Conservation (phyloP, 2,329 filamentous ascomycete species). For the Stagonosporopsis vannaccii region DNA sequence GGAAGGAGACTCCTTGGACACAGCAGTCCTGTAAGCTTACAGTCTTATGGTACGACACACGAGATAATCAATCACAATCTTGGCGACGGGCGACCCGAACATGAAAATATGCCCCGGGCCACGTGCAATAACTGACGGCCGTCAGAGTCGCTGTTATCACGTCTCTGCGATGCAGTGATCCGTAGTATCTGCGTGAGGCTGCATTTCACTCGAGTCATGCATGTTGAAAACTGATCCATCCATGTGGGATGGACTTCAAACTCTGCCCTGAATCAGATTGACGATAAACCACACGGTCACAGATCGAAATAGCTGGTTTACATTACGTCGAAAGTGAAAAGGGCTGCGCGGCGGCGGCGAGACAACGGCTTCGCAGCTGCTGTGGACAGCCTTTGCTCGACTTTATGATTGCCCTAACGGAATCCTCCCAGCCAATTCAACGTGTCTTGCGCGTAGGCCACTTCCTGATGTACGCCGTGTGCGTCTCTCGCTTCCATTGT, state of each 20-base stretch:
- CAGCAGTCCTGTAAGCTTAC: neutral
- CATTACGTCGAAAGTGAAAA: too few relatives aligned
- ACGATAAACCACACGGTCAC: neutral
- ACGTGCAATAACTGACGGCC: conserved; percentile 5
- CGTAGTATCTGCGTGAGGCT: neutral
- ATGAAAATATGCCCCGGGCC: neutral
- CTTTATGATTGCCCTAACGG: neutral
- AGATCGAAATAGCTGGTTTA: neutral
- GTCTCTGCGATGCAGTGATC: neutral
- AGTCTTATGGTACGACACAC: neutral
- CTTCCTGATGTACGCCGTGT: neutral
- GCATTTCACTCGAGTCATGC: too few relatives aligned
- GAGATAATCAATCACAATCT: neutral
- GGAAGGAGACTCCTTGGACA: neutral
- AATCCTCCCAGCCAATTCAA: neutral
- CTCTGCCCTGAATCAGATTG: neutral
- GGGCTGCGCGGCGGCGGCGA: too few relatives aligned
- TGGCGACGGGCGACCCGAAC: neutral
- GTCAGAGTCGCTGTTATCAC: neutral
- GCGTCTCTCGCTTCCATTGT: neutral
- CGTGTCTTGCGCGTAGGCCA: neutral
- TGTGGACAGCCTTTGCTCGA: neutral
- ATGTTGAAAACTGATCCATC: neutral
- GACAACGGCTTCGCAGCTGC: neutral
- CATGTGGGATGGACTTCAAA: neutral